These are phyloP conservation scores for Aphanomyces cochlioides DNA, from an alignment of 352 stramenopile genomes.

Conservation along the genomic window DNA sequence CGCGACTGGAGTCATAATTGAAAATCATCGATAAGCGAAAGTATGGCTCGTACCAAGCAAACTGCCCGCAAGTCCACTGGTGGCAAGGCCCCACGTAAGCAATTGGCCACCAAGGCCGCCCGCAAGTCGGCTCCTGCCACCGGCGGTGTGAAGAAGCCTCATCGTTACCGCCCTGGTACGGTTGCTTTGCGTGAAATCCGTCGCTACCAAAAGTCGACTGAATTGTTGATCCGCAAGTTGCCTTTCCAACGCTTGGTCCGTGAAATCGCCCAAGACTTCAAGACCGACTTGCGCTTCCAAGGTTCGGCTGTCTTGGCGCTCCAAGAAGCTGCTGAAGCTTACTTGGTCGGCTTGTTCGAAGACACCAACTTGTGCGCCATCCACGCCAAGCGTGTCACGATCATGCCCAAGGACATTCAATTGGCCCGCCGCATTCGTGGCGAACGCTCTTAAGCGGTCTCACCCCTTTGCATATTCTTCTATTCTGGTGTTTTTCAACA, in stretches of 20 bases:
- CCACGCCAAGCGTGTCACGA: conserved; percentile 94
- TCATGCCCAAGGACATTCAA: conserved; percentile 97
- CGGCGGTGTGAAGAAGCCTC: conserved; percentile 87
- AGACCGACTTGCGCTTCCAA: conserved; percentile 95
- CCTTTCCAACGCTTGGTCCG: conserved; percentile 77
- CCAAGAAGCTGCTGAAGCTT: conserved; percentile 90
- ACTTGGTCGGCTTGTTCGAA: conserved; percentile 93
- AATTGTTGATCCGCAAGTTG: conserved; percentile 84
- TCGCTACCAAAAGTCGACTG: conserved; percentile 83
- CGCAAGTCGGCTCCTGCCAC: conserved; percentile 88
- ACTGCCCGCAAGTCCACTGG: conserved; percentile 93
- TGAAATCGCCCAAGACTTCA: conserved; percentile 96
- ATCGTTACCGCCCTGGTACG: conserved; percentile 72
- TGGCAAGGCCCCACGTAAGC: conserved; percentile 92
- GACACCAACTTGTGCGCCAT: conserved; percentile 95
- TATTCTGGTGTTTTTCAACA: conserved; percentile 36
- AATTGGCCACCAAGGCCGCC: conserved; percentile 89
- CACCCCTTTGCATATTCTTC: conserved; percentile 3
- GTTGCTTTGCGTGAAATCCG: conserved; percentile 81
- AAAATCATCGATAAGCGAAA: conserved; percentile 27
- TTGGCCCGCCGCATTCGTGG: conserved; percentile 90
- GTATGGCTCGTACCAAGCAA: conserved; percentile 95
- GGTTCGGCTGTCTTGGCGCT: conserved; percentile 90
- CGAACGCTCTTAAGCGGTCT: conserved; percentile 65
- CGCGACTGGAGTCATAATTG: not conserved